Evolutionary conservation across 352 stramenopile species (phyloP).

Genomic region (Pythium phragmiticola): DNA sequence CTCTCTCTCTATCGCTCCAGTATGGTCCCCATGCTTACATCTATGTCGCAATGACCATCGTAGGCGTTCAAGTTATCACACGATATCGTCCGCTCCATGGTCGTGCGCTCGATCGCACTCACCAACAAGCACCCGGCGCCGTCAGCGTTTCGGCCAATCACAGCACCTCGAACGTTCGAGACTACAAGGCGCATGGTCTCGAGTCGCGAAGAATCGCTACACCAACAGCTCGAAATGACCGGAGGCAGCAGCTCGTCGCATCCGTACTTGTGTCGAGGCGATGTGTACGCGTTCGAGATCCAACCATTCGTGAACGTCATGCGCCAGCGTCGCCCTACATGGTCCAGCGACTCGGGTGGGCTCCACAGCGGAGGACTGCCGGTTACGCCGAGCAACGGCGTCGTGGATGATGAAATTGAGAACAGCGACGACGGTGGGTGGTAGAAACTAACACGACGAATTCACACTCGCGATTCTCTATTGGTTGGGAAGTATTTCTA

Average conservation of each 20-base stretch:
- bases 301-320: slow-evolving; percentile 65
- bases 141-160: slow-evolving; percentile 74
- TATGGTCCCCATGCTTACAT: background rate
- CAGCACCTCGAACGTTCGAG: slow-evolving; percentile 46
- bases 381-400: background rate
- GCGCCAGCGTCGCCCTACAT: background rate
- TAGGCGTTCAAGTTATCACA: slow-evolving; percentile 62
- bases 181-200: slow-evolving; percentile 23
- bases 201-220: slow-evolving; percentile 44
- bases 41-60: background rate
- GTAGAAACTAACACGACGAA: slow-evolving; percentile 16
- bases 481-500: too few species aligned
- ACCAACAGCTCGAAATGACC: slow-evolving; percentile 36
- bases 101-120: slow-evolving; percentile 62
- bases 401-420: slow-evolving; percentile 73
- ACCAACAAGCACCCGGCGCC: slow-evolving; percentile 70
- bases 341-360: background rate
- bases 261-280: slow-evolving; percentile 43
- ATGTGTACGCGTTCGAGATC: slow-evolving; percentile 67
- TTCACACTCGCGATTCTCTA: too few species aligned
- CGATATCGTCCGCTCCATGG: slow-evolving; percentile 47
- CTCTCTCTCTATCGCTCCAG: background rate
- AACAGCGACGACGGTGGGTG: slow-evolving; percentile 46
- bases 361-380: background rate
- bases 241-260: slow-evolving; percentile 3